These are phyloP conservation scores for Fusarium sp. DNA, from an alignment of 2,329 filamentous ascomycete species.

Conservation along the genomic window DNA sequence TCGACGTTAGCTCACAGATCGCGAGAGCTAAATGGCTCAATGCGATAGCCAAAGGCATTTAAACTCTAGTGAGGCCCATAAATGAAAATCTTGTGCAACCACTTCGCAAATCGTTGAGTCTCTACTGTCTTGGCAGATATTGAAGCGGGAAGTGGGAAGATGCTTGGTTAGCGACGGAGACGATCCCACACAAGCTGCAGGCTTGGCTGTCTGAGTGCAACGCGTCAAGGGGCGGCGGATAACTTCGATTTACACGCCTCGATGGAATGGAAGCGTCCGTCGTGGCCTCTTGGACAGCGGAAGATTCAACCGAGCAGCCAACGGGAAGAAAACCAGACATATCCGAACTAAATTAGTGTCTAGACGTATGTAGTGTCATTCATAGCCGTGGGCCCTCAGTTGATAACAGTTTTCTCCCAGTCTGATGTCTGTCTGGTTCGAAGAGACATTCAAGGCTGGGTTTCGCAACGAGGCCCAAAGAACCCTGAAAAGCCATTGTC, in stretches of 20 bases:
- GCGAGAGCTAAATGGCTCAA: slow-evolving; percentile 12
- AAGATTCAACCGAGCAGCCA: slow-evolving; percentile 30
- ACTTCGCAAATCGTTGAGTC: slow-evolving; percentile 23
- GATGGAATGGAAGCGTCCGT: slow-evolving; percentile 36
- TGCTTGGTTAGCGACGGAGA: slow-evolving; percentile 18
- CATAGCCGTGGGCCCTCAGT: not conserved
- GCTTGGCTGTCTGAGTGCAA: slow-evolving; percentile 30
- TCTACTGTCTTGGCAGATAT: slow-evolving; percentile 27
- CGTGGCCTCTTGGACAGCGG: slow-evolving; percentile 11
- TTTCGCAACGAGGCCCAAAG: not conserved
- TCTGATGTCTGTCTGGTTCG: not conserved
- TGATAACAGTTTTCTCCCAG: slow-evolving; percentile 5
- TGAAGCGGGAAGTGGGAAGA: slow-evolving; percentile 33
- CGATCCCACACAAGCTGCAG: slow-evolving; percentile 21
- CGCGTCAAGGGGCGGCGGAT: slow-evolving; percentile 39
- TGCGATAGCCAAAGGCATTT: not conserved
- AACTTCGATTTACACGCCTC: slow-evolving; percentile 7
- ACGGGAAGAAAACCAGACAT: slow-evolving; percentile 22
- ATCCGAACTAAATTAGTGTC: not conserved
- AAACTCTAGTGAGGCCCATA: not conserved
- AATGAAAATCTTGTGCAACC: slow-evolving; percentile 28
- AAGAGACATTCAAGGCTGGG: not conserved
- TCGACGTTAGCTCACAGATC: not conserved
- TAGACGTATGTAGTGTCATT: not conserved
- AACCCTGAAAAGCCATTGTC: slow-evolving; percentile 9